These are phyloP conservation scores for Coprinellus micaceus DNA, from an alignment of 768 basidiomycete species.

Conservation along the genomic window DNA sequence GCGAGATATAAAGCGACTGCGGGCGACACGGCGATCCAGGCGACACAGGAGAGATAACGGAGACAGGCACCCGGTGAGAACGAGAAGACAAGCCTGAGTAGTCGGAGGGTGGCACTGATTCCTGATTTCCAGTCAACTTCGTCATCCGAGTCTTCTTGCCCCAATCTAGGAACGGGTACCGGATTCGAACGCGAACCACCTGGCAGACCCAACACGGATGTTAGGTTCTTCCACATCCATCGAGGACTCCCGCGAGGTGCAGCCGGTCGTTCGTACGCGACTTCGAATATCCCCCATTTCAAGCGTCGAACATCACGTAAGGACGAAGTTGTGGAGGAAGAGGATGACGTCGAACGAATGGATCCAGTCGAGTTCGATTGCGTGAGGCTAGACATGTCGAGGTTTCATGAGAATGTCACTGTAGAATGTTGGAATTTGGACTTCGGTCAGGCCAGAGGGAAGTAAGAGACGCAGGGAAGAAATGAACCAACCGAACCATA, in stretches of 20 bases:
- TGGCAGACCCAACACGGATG: too few relatives aligned
- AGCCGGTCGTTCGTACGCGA: constrained; percentile 25
- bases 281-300: constrained; percentile 33
- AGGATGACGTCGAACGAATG: neutral
- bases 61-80: constrained; percentile 20
- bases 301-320: constrained; percentile 16
- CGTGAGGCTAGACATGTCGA: neutral
- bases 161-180: too few relatives aligned
- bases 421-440: too few relatives aligned
- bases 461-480: too few relatives aligned
- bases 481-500: too few relatives aligned
- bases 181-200: too few relatives aligned
- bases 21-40: constrained; percentile 29
- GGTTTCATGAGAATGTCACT: too few relatives aligned
- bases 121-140: too few relatives aligned
- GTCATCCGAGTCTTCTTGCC: too few relatives aligned
- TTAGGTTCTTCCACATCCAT: too few relatives aligned
- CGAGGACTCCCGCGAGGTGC: neutral
- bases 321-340: neutral
- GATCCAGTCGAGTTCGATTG: neutral
- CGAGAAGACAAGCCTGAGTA: constrained; percentile 21
- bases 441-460: too few relatives aligned
- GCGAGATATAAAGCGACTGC: constrained; percentile 34
- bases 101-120: constrained; percentile 10
- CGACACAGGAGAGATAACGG: constrained; percentile 23